Evolutionary conservation across 345 rosid species (phyloP), one percentile per base, ranked within the genome.

Genomic region (Eucalyptus dawsonii): DNA sequence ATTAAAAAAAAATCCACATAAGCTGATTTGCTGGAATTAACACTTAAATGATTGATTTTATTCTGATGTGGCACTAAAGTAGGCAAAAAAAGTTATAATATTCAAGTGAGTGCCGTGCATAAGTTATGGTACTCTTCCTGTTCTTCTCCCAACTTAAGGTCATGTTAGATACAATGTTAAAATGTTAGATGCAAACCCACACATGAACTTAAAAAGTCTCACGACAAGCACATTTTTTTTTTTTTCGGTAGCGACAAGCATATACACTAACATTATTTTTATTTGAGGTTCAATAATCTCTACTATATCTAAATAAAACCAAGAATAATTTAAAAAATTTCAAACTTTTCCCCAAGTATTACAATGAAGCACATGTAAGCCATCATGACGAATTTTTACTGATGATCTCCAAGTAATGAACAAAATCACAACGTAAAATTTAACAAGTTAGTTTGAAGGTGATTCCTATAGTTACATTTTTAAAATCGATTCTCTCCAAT

Each of bases 81-180:
- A 53, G 8, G 56, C 10, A 3, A 53, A 53, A 53, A 53, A 53
- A 53, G 2, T 17, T 53, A 0, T 53, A 0, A 53, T 53, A 53
- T 8, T 53, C 0, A 8, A 19, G 24, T 53, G 5, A 19, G 58
- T 9, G 5, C 0, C 5, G 0, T 53, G 9, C 58, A 53, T 53
- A 53, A 53, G 11, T 53, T 53, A 53, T 53, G 5, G 5, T 53
- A 53, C 58, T 53, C 58, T 53, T 53, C 0, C 1, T 3, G 0
- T 53, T 53, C 24, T 19, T 53, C 58, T 19, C 24, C 58, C 58
- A 12, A 25, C 31, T 60, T 27, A 27, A 27, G 8, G 4, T 60
- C 31, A 6, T 27, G 69, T 60, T 27, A 11, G 8, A 60, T 27
- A 25, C 15, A 60, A 60, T 25, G 14, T 12, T 60, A 56, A 56